These are phyloP conservation scores for Luzula sylvatica DNA, from an alignment of 176 grass and related monocot genomes.

Conservation along the genomic window DNA sequence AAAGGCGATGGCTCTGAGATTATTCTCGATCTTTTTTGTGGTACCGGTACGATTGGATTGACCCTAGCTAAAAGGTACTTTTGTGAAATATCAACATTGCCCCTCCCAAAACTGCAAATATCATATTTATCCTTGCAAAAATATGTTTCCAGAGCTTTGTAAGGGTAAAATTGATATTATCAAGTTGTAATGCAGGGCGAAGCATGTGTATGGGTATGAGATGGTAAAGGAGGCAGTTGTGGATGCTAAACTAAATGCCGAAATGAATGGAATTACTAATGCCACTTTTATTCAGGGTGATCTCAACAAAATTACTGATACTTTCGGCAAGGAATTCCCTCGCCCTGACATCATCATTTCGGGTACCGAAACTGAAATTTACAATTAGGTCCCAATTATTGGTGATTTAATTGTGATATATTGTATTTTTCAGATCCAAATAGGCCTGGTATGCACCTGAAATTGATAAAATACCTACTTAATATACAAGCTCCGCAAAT, in stretches of 20 bases:
- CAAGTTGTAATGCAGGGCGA: conserved; percentile 36
- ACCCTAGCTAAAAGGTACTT: conserved; percentile 74
- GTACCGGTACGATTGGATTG: conserved; percentile 94
- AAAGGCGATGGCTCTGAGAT: conserved; percentile 85
- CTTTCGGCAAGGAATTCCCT: conserved; percentile 83
- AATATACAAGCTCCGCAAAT: conserved; percentile 67
- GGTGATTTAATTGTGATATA: not conserved
- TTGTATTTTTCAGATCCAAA: conserved; percentile 81
- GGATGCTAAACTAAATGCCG: conserved; percentile 75
- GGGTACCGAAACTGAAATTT: conserved; percentile 29
- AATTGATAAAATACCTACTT: conserved; percentile 85
- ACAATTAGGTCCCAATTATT: not conserved
- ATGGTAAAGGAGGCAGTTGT: conserved; percentile 66
- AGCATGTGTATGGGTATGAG: conserved; percentile 92
- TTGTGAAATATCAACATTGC: too few relatives aligned
- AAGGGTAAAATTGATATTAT: not conserved
- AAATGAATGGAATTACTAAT: conserved; percentile 68
- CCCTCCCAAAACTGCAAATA: too few relatives aligned
- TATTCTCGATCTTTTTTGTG: conserved; percentile 92
- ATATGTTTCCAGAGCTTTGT: not conserved
- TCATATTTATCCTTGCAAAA: too few relatives aligned
- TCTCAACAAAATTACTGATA: conserved; percentile 83
- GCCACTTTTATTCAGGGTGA: conserved; percentile 92
- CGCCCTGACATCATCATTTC: conserved; percentile 83
- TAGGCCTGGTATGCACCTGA: conserved; percentile 89